These are phyloP conservation scores for Coemansia sp. DNA, from an alignment of 192 early-diverging fungal species.

Conservation along the genomic window DNA sequence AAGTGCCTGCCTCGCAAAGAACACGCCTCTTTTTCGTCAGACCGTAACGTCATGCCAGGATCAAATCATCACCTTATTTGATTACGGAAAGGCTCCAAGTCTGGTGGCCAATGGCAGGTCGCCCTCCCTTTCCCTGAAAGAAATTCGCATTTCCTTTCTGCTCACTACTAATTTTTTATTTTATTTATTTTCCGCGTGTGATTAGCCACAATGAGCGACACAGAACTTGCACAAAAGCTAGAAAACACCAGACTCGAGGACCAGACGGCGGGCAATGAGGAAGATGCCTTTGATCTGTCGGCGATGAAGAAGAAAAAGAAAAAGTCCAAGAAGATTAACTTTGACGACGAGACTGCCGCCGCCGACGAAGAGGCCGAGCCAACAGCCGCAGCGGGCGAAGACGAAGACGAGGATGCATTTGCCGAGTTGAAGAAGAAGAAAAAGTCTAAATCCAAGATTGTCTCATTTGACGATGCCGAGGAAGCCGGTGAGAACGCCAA, in stretches of 20 bases:
- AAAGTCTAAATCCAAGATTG: conserved; percentile 60
- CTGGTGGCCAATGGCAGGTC: too few relatives aligned
- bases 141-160: not conserved
- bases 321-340: conserved; percentile 55
- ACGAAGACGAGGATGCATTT: conserved; percentile 45
- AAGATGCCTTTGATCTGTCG: conserved; percentile 30
- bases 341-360: conserved; percentile 40
- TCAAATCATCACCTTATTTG: conserved; percentile 2
- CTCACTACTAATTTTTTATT: conserved; percentile 7
- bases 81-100: not conserved
- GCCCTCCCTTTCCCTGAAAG: too few relatives aligned
- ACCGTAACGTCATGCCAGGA: not conserved
- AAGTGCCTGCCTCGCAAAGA: too few relatives aligned
- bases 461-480: conserved; percentile 46
- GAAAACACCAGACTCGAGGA: conserved; percentile 23
- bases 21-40: not conserved
- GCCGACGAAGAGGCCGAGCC: conserved; percentile 18
- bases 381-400: conserved; percentile 15
- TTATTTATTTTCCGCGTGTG: conserved; percentile 15
- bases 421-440: conserved; percentile 66
- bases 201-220: conserved; percentile 38
- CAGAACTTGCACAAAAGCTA: conserved; percentile 32
- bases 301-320: conserved; percentile 56
- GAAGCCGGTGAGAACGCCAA: conserved; percentile 34
- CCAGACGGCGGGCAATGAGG: conserved; percentile 16